Evolutionary conservation across 768 basidiomycete species (phyloP), one percentile per base, ranked within the genome.

Genomic region (Hortiboletus flavorubellus): DNA sequence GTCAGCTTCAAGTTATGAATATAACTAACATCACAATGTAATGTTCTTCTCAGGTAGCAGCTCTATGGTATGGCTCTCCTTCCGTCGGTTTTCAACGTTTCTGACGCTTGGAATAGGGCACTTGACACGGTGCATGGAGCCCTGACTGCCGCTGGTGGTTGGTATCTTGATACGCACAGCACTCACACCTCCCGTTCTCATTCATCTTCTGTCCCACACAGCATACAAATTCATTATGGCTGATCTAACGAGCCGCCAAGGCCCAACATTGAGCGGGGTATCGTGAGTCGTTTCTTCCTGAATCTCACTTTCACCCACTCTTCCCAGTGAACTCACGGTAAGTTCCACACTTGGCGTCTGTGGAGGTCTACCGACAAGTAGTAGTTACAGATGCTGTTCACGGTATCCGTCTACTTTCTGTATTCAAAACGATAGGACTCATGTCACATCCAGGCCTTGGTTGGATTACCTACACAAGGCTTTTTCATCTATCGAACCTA

Each of bases 401-500:
- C 33, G 45, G 62, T 64, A 39, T 0, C 15, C 7, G 0, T 21
- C 2, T 35, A 16, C 30, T 8, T 35, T 18, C 31, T 12, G 5
- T 16, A 2, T 5, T 4, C 8, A 1, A 14, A n/a, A 29, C 1
- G 8, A 15, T 23, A 10, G 8, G 35, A 26, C 30, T 59, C 3
- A 62, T 40, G 10, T 9, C 12, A 12, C 12, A 12, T 26, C 4
- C 37, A 64, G 62, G 12, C 0, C 3, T 23, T 56, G 5, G 37
- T 49, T 39, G 54, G 46, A 41, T 2, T 51, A n/a, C 21, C 8
- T 2, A 31, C 52, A 0, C 62, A 64, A 29, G 49, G 42, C 6
- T 60, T 46, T 26, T 57, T 61, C 8, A 18, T 64, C 21, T 11
- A 57, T 30, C 49, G 62, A 12, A 45, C 61, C 15, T 59, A 53